Base-by-base conservation (phyloP, 352 stramenopile species). In the Globisporangium abappressorium region DNA sequence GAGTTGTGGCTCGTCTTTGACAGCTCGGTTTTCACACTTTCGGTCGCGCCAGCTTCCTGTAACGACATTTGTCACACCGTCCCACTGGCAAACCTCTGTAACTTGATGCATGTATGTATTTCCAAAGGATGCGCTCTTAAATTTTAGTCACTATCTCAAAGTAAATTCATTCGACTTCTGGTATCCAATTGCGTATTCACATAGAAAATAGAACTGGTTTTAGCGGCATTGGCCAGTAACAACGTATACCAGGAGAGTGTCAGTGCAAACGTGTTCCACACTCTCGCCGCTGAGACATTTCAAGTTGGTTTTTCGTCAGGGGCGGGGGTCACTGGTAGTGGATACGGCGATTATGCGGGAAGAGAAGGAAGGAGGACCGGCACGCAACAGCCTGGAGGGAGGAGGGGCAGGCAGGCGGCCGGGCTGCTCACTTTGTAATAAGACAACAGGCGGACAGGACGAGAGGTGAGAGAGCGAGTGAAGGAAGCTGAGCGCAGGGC, bases 21-120 rank as follows among this genome's bases (percentile, higher is more conserved):
- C 47, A 55, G n/a, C n/a, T 26, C 47, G 14, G 5, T 55, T 55
- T 43, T 14, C 36, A 43, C 36, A 43, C 36, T 43, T 43, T 30
- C 57, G 18, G 57, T 20, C 57, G 41, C 41, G 41, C 41, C 33
- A 51, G 57, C 34, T 36, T 26, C 61, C 5, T 58, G 61, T 58
- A 66, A 66, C 61, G 61, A 58, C 43, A 58, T 66, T 66, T 66
- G 61, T 65, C 60, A n/a, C 60, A 65, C 60, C 60, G 43, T 66
- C 46, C 26, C 26, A 55, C 22, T 18, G 30, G 8, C 0, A 14
- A 49, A 41, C 61, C 61, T 58, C 24, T 47, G 12, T 14, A 22
- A 66, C 0, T 26, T 38, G 11, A 56, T 66, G 11, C 38, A 34
- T 26, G 22, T 36, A 63, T 36, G 22, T 2, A 5, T 53, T 62